Conservation (phyloP, 2,329 filamentous ascomycete genomes). For the Myriosclerotinia curreyana region DNA sequence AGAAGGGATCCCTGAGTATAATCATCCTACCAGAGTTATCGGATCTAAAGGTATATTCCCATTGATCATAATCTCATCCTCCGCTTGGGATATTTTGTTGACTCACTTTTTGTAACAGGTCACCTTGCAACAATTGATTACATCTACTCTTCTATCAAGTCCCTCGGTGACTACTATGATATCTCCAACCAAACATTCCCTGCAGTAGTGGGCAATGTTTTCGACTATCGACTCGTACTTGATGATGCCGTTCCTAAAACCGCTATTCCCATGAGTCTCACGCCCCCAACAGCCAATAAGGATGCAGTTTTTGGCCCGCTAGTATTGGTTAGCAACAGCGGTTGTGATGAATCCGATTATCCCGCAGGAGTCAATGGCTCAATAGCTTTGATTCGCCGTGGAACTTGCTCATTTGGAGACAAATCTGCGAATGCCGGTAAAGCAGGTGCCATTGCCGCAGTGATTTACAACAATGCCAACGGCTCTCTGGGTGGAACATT, state of each 20-base stretch:
- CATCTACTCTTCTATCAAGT: constrained; percentile 53
- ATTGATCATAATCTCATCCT: constrained; percentile 7
- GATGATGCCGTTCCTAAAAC: constrained; percentile 50
- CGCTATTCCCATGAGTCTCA: constrained; percentile 60
- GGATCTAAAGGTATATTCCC: constrained; percentile 55
- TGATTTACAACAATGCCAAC: constrained; percentile 58
- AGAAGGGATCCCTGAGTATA: constrained; percentile 56
- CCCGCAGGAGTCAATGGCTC: constrained; percentile 56
- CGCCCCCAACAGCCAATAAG: constrained; percentile 60
- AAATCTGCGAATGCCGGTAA: constrained; percentile 67
- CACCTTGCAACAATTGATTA: constrained; percentile 64
- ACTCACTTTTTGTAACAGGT: constrained; percentile 44
- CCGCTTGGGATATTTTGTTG: neutral
- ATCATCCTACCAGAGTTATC: constrained; percentile 68
- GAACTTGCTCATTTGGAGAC: constrained; percentile 66
- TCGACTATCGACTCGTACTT: constrained; percentile 56
- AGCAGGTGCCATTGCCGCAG: constrained; percentile 66
- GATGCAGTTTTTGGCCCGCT: constrained; percentile 59
- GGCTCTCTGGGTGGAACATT: constrained; percentile 66
- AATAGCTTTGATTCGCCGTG: constrained; percentile 69
- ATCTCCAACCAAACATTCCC: constrained; percentile 62
- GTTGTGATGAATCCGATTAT: constrained; percentile 64
- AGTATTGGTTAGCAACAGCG: constrained; percentile 58
- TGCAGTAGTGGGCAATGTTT: constrained; percentile 58
- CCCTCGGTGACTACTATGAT: constrained; percentile 59